Evolutionary conservation across 768 basidiomycete species (phyloP).

Genomic region (Suillus hirtellus): DNA sequence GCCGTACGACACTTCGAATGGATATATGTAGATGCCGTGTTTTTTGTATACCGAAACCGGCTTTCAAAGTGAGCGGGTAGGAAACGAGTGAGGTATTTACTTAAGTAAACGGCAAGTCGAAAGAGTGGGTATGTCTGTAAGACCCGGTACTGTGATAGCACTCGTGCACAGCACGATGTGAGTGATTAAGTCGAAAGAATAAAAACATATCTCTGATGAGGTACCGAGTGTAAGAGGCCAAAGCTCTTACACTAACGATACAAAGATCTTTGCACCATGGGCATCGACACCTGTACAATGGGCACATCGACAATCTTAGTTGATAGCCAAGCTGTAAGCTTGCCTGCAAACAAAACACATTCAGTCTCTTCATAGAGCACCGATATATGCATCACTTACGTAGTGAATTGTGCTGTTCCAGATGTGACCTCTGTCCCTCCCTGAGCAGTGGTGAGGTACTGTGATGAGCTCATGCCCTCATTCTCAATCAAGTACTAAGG

Average conservation of each 20-base stretch:
- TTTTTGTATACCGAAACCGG: background rate
- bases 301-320: constrained; percentile 26
- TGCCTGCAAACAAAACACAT: constrained; percentile 31
- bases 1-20: background rate
- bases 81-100: background rate
- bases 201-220: background rate
- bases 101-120: background rate
- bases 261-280: background rate
- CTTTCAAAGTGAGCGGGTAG: background rate
- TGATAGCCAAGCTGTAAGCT: constrained; percentile 46
- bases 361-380: background rate
- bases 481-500: constrained; percentile 51
- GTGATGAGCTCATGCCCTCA: constrained; percentile 45
- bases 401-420: constrained; percentile 52
- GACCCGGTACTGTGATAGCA: background rate
- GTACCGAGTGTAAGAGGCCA: too few species aligned
- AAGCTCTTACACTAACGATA: too few species aligned
- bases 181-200: background rate
- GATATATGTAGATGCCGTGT: background rate
- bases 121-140: background rate
- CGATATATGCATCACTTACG: constrained; percentile 38
- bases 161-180: background rate
- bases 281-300: background rate
- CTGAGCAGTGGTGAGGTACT: constrained; percentile 59
- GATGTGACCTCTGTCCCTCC: constrained; percentile 63